A percentile compares a stretch with the other conserved stretches of the same genome.
These are phyloP conservation scores for Podochytrium sp. DNA, from an alignment of 192 early-diverging fungal genomes.

Conservation along the genomic window DNA sequence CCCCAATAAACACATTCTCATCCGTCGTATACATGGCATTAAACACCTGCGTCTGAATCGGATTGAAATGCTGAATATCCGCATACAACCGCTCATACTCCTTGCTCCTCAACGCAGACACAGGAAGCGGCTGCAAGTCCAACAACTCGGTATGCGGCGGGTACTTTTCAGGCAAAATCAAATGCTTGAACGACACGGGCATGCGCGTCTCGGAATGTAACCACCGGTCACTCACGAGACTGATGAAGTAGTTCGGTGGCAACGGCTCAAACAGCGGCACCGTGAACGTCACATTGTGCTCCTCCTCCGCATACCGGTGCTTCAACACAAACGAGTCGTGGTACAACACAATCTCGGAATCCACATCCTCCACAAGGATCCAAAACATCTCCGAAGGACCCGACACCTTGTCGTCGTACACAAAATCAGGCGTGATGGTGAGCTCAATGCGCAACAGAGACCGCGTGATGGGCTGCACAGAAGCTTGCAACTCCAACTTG, in stretches of 20 bases:
- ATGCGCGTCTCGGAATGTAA: slow-evolving; percentile 87
- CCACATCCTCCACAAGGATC: slow-evolving; percentile 93
- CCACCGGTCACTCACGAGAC: slow-evolving; percentile 94
- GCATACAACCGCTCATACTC: slow-evolving; percentile 75
- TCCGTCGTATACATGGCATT: slow-evolving; percentile 84
- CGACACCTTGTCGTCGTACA: slow-evolving; percentile 84
- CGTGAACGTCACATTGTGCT: slow-evolving; percentile 88
- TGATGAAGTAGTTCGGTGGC: slow-evolving; percentile 96
- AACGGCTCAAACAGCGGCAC: slow-evolving; percentile 90
- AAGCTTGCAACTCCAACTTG: slow-evolving; percentile 83
- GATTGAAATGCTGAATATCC: slow-evolving; percentile 78
- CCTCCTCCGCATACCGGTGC: slow-evolving; percentile 77
- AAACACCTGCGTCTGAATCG: slow-evolving; percentile 96
- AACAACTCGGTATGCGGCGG: slow-evolving; percentile 92
- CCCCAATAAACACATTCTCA: slow-evolving; percentile 90
- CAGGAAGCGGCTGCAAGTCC: slow-evolving; percentile 89
- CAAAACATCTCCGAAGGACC: slow-evolving; percentile 90
- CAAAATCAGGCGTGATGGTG: slow-evolving; percentile 91
- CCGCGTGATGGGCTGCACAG: slow-evolving; percentile 92
- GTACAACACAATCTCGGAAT: slow-evolving; percentile 86
- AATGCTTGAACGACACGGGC: slow-evolving; percentile 90
- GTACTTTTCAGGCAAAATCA: slow-evolving; percentile 91
- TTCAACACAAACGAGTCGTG: slow-evolving; percentile 92
- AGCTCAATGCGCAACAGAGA: slow-evolving; percentile 89
- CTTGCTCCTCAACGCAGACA: slow-evolving; percentile 75